phyloP scores from a whole-genome alignment of 805 yeast species.

The Candida loeiensis region DNA sequence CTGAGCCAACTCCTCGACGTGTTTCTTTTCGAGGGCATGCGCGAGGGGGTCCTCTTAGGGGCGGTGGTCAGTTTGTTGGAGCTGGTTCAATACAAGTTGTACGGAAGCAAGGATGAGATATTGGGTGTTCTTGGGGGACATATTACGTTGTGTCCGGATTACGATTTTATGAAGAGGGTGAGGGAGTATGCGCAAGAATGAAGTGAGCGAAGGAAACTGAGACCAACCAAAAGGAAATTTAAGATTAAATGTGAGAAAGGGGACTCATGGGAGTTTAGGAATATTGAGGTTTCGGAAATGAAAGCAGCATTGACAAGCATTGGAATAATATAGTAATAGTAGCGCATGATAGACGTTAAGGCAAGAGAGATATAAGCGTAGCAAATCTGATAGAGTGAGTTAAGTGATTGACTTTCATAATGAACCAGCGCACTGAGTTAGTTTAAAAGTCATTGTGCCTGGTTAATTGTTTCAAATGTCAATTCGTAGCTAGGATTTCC shows the following conservation, averaged over 20 bases:
- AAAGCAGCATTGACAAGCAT: too few species aligned
- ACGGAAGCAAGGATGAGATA: constrained; percentile 49
- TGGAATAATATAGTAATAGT: too few species aligned
- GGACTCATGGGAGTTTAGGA: too few species aligned
- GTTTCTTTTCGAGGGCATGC: constrained; percentile 52
- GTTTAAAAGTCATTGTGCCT: too few species aligned
- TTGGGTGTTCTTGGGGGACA: constrained; percentile 24
- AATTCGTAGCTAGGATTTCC: too few species aligned
- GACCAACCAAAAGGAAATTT: neutral
- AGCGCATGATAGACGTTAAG: too few species aligned
- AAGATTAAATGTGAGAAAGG: neutral
- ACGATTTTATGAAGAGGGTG: constrained; percentile 5
- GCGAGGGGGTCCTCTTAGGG: constrained; percentile 43
- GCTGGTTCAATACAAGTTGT: constrained; percentile 45
- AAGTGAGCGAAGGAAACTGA: neutral
- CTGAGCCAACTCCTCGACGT: constrained; percentile 54
- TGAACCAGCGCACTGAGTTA: too few species aligned
- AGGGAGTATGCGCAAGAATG: neutral
- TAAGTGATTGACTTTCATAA: too few species aligned
- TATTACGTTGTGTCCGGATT: constrained; percentile 4
- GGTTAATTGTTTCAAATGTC: too few species aligned
- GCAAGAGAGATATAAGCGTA: too few species aligned
- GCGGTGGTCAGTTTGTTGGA: constrained; percentile 51
- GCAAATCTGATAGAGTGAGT: too few species aligned
- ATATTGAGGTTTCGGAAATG: too few species aligned